Evolutionary conservation across 345 rosid genomes (phyloP), one percentile per base, ranked within the genome.

Genomic region (Garcia nutans): DNA sequence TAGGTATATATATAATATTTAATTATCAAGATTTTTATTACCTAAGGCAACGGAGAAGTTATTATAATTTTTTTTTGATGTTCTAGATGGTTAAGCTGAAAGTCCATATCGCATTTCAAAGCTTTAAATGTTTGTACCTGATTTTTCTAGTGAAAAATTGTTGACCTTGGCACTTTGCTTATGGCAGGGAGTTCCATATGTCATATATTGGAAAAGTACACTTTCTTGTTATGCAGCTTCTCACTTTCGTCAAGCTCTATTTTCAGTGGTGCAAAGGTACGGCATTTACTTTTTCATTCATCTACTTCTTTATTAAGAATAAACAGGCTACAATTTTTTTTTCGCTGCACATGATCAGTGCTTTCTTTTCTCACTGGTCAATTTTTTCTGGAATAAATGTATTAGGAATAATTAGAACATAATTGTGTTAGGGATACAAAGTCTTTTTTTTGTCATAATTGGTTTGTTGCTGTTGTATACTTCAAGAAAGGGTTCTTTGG

Each of bases 241-340:
- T 75, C 99, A 96, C 87, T 96, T 96, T 81, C 92, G 89, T 59
- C 95, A 88, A 75, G 95, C 97, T 74, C 81, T 96, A 67, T 86
- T 92, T 26, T 92, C 98, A 20, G 88, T 93, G 70, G 76, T 93
- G 73, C 95, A 89, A 78, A 92, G 98, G 99, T 93, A 88, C 50
- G 67, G 44, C 22, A 8, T 37, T 15, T 62, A 7, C 15, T 69
- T 65, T 19, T 52, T 22, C 37, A 31, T 28, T 28, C 24, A 10
- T 37, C n/a, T 62, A 7, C 15, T 69, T 65, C 13, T 59, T 22
- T 26, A 31, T 56, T 41, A 37, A 65, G 10, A 68, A n/a, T 13
- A 28, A 65, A 66, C 37, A 42, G 62, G 58, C 15, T 50, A 67
- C 10, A 11, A 8, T 49, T 61, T 49, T 61, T 61, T 23, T 52